Evolutionary conservation across 2,329 filamentous ascomycete species (phyloP), one percentile per base, ranked within the genome.

Genomic region (Ascochyta fabae): DNA sequence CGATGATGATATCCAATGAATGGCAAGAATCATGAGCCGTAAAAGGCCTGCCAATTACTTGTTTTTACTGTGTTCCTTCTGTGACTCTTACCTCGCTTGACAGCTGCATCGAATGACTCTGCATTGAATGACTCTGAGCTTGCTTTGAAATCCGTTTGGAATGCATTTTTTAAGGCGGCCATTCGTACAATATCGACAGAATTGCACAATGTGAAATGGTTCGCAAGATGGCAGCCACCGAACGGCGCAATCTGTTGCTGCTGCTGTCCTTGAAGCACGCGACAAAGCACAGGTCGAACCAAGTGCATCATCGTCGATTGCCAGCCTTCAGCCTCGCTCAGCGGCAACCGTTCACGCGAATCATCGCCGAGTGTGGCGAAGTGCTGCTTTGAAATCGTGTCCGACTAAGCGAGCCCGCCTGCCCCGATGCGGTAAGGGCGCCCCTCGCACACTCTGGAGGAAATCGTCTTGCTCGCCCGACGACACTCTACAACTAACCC

Each of bases 1-100:
- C 53, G 48, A 57, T 61, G 61, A 68, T 57, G 63, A 68, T 59
- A 65, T 62, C 57, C 61, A 66, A 68, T 67, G 62, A 68, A 70
- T 67, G 58, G 65, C 51, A 62, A 62, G 55, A 62, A 52, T 64
- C 52, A 62, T 57, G 60, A 62, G 61, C 64, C 57, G 58, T 49
- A 46, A 49, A 53, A 56, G 50, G 56, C 51, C 56, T 35, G 43
- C 52, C 45, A 49, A 12, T 43, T 19, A 43, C 22, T 9, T 19
- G 8, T 13, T 19, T 31, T 26, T 56, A 49, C 40, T 45, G 24
- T 23, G 19, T 56, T 52, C 33, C 22, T 57, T 44, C 38, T 58
- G 55, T 52, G 48, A 45, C 47, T 56, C 35, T 42, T 52, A 12
- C 29, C 8, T 23, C 27, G 40, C 31, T 47, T 49, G 26, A 12